Conservation (phyloP, 768 basidiomycete genomes). For the Calvatia gigantea region DNA sequence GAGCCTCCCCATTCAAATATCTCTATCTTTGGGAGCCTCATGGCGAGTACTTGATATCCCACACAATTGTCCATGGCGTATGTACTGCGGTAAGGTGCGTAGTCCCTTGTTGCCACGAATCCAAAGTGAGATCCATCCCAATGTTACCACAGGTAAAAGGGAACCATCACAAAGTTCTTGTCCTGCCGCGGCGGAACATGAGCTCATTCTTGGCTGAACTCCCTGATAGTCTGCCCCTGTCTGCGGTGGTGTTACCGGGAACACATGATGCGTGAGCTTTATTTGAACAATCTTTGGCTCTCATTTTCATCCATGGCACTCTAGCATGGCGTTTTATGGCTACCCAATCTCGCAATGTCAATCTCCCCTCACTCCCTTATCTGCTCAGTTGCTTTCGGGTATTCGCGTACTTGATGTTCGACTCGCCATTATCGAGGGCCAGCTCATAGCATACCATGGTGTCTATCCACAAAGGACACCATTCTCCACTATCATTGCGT, state of each 20-base stretch:
- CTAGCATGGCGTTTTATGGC: slow-evolving; percentile 78
- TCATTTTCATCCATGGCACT: not conserved
- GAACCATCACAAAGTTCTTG: slow-evolving; percentile 42
- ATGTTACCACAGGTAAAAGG: slow-evolving; percentile 36
- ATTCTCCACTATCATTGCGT: slow-evolving; percentile 62
- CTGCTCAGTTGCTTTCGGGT: slow-evolving; percentile 68
- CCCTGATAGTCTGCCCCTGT: slow-evolving; percentile 65
- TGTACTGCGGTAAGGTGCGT: slow-evolving; percentile 55
- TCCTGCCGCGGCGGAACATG: slow-evolving; percentile 59
- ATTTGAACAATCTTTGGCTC: not conserved
- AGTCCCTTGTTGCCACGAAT: not conserved
- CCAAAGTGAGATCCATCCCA: not conserved
- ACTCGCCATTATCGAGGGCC: slow-evolving; percentile 51
- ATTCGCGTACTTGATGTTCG: slow-evolving; percentile 83
- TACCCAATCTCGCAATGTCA: slow-evolving; percentile 91
- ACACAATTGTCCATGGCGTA: slow-evolving; percentile 50
- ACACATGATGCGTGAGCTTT: slow-evolving; percentile 66
- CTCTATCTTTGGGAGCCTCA: slow-evolving; percentile 29
- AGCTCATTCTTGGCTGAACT: slow-evolving; percentile 55
- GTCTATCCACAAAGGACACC: slow-evolving; percentile 65
- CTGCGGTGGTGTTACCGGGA: slow-evolving; percentile 75
- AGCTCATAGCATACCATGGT: slow-evolving; percentile 78
- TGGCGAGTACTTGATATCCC: slow-evolving; percentile 44
- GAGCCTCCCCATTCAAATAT: slow-evolving; percentile 24
- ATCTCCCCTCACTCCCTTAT: slow-evolving; percentile 54